Percentiles rank a stretch among this genome's conserved stretches.
Conservation (phyloP, 75 land plant species). For the Pinus tabuliformis region DNA sequence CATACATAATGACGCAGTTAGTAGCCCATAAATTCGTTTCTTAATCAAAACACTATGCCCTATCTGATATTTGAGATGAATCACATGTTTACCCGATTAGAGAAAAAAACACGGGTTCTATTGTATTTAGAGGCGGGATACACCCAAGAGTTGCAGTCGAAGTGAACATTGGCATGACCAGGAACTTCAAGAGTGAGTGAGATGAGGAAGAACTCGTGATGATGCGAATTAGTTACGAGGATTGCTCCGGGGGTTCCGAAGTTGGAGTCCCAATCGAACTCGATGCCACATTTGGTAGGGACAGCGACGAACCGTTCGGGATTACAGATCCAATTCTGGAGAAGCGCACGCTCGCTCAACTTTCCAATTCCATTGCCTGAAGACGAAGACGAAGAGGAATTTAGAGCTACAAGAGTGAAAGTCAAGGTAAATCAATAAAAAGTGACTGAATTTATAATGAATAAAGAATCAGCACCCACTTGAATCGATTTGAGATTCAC, state of each 20-base stretch:
- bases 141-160: conserved; percentile 89
- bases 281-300: neutral
- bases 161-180: conserved; percentile 30
- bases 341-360: neutral
- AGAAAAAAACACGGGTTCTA: conserved; percentile 72
- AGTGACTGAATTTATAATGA: too few species aligned
- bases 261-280: conserved; percentile 3
- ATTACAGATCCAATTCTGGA: neutral
- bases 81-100: conserved; percentile 54
- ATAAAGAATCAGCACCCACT: neutral
- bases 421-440: too few species aligned
- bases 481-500: too few species aligned
- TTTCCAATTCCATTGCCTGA: neutral
- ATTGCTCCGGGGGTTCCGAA: conserved; percentile 40
- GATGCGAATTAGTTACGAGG: conserved; percentile 26
- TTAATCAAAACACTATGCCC: neutral
- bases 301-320: neutral
- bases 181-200: conserved; percentile 15
- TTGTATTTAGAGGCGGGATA: conserved; percentile 39
- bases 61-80: neutral
- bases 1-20: neutral
- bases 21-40: neutral
- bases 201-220: conserved; percentile 24
- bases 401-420: too few species aligned
- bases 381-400: too few species aligned